Conservation (phyloP, 257 asterid genomes). For the Scutellaria galericulata region DNA sequence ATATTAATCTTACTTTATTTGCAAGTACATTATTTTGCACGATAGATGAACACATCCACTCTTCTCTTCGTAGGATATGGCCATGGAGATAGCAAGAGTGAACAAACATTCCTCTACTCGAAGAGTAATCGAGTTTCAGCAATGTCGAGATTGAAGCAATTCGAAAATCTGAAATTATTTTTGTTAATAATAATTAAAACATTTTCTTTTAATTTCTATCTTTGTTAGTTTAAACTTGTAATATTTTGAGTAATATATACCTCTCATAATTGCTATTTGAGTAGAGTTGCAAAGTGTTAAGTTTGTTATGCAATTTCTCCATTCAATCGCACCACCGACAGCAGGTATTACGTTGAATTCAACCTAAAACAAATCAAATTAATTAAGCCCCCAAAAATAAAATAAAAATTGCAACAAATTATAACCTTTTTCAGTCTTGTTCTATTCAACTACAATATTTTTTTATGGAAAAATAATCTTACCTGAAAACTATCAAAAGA, state of each 20-base stretch:
- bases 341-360: constrained; percentile 28
- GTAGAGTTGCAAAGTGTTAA: constrained; percentile 34
- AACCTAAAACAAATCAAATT: constrained; percentile 4
- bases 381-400: not conserved
- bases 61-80: constrained; percentile 15
- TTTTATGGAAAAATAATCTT: too few relatives aligned
- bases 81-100: constrained; percentile 36
- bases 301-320: constrained; percentile 30
- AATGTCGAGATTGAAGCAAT: constrained; percentile 15
- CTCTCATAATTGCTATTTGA: constrained; percentile 34
- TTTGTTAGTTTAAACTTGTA: not conserved
- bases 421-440: too few relatives aligned
- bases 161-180: constrained; percentile 31
- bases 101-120: constrained; percentile 36
- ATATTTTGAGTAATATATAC: not conserved
- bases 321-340: constrained; percentile 29
- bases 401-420: too few relatives aligned
- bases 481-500: constrained; percentile 47
- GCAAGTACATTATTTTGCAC: constrained; percentile 25
- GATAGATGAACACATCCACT: constrained; percentile 34
- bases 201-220: not conserved
- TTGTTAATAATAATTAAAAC: not conserved
- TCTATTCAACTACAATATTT: not conserved
- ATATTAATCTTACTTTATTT: constrained; percentile 5
- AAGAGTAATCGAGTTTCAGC: constrained; percentile 17